A percentile compares a stretch with the other conserved stretches of the same genome.
These are phyloP conservation scores for Deuterostichococcus epilithicus DNA, from an alignment of 139 green algal genomes.

Conservation along the genomic window DNA sequence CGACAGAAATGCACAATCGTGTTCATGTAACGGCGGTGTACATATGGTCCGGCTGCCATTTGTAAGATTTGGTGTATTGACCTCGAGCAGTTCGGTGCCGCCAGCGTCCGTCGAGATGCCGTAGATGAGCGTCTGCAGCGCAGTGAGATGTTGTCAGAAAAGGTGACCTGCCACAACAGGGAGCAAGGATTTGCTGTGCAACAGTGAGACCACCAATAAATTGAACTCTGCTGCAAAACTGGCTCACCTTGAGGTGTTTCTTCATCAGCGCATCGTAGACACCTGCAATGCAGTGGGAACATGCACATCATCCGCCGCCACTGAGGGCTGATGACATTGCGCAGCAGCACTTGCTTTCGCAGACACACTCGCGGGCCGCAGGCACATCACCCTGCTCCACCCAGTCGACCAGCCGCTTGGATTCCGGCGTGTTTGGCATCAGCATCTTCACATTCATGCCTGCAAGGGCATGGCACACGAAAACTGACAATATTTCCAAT, in stretches of 20 bases:
- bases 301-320: not conserved
- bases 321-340: not conserved
- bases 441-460: slow-evolving; percentile 70
- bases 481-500: not conserved
- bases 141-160: too few relatives aligned
- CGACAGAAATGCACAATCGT: too few relatives aligned
- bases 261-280: slow-evolving; percentile 61
- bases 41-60: too few relatives aligned
- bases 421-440: slow-evolving; percentile 35
- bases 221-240: too few relatives aligned
- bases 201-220: too few relatives aligned
- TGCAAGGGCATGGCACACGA: slow-evolving; percentile 25
- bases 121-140: slow-evolving; percentile 53
- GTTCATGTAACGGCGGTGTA: too few relatives aligned
- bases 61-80: slow-evolving; percentile 19
- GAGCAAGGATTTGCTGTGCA: too few relatives aligned
- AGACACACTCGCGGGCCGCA: too few relatives aligned
- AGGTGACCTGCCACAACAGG: too few relatives aligned
- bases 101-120: slow-evolving; percentile 62
- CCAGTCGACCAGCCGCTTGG: slow-evolving; percentile 57
- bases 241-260: slow-evolving; percentile 52
- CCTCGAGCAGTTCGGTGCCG: slow-evolving; percentile 66
- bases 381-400: slow-evolving; percentile 62
- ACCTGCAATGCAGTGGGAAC: slow-evolving; percentile 34
- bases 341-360: too few relatives aligned